phyloP scores from a whole-genome alignment of 805 yeast species.

The Kodamaea nitidulidarum region DNA sequence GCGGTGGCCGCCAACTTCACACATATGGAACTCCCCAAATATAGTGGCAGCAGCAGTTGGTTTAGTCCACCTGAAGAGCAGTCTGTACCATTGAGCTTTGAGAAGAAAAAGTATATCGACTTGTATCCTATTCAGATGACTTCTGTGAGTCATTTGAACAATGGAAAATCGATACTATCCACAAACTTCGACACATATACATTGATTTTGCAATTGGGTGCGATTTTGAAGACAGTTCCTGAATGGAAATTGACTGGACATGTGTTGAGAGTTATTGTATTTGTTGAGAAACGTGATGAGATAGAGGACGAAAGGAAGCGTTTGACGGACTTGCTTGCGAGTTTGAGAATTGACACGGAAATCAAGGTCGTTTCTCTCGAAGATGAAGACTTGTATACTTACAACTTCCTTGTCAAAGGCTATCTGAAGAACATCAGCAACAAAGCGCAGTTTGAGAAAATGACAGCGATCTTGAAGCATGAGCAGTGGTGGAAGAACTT shows the following conservation, averaged over 20 bases:
- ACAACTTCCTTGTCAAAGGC: slow-evolving; percentile 78
- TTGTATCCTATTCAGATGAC: slow-evolving; percentile 97
- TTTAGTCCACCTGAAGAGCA: slow-evolving; percentile 5
- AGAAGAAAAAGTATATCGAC: slow-evolving; percentile 61
- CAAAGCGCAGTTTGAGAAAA: slow-evolving; percentile 31
- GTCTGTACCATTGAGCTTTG: slow-evolving; percentile 7
- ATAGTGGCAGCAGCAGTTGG: slow-evolving; percentile 20
- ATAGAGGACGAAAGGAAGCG: slow-evolving; percentile 65
- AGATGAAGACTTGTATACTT: slow-evolving; percentile 52
- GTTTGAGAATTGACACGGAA: slow-evolving; percentile 80
- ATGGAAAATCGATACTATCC: slow-evolving; percentile 67
- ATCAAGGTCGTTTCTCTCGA: slow-evolving; percentile 69
- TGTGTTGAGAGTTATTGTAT: slow-evolving; percentile 73
- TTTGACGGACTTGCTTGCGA: slow-evolving; percentile 58
- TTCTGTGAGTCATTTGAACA: slow-evolving; percentile 63
- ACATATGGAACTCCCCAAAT: slow-evolving; percentile 58
- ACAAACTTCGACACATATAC: slow-evolving; percentile 97
- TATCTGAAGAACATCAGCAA: slow-evolving; percentile 32
- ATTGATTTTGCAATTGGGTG: slow-evolving; percentile 87
- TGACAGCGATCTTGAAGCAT: slow-evolving; percentile 48
- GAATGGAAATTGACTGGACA: slow-evolving; percentile 79
- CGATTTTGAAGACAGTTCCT: slow-evolving; percentile 87
- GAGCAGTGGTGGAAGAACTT: slow-evolving; percentile 88
- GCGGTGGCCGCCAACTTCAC: slow-evolving; percentile 92
- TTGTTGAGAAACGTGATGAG: slow-evolving; percentile 76